Percentiles rank a stretch among this genome's conserved stretches.
These are phyloP conservation scores for Solanum lycopersicoides DNA, from an alignment of 257 asterid genomes.

Conservation along the genomic window DNA sequence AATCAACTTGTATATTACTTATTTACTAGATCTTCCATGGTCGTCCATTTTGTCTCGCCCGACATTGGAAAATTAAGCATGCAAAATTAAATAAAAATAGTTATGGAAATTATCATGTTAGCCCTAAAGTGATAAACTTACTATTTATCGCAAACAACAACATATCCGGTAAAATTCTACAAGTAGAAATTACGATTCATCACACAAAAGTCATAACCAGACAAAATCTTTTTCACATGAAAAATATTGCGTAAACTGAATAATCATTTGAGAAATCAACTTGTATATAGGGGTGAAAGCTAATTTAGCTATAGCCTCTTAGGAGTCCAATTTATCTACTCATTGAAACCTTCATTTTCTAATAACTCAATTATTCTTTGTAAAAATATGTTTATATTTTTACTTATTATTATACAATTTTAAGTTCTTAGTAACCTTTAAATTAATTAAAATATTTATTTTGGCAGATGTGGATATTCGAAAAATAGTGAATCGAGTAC, in stretches of 20 bases:
- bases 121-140: not conserved
- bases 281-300: not conserved
- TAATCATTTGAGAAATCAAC: not conserved
- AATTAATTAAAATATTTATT: not conserved
- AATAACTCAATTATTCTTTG: not conserved
- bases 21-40: not conserved
- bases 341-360: not conserved
- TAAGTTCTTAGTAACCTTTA: not conserved
- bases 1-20: not conserved
- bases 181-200: too few species aligned
- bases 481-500: constrained; percentile 58
- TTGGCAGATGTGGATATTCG: constrained; percentile 62
- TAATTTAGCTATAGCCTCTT: not conserved
- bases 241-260: not conserved
- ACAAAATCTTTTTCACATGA: not conserved
- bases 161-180: too few species aligned
- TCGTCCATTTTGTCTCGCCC: not conserved
- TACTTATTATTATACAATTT: not conserved
- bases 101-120: not conserved
- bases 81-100: not conserved
- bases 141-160: not conserved
- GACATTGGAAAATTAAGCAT: not conserved
- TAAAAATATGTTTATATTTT: not conserved
- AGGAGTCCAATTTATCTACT: not conserved
- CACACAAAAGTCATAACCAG: not conserved